Conservation (phyloP, 305 asterid species). For the Withania somnifera region DNA sequence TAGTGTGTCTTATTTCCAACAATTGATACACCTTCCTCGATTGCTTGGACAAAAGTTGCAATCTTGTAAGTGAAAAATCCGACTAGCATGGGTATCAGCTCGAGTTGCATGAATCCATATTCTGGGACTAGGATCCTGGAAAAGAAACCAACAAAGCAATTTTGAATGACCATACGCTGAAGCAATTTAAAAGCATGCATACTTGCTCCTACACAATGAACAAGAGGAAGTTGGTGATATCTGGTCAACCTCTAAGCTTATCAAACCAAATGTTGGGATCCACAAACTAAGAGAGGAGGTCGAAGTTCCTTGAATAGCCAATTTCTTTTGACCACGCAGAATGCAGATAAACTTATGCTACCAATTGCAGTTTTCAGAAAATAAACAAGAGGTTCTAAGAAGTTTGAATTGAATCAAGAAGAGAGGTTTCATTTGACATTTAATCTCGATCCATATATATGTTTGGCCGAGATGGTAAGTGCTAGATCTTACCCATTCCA, state of each 20-base stretch:
- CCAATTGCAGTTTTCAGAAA: too few species aligned
- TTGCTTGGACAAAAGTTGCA: slow-evolving; percentile 63
- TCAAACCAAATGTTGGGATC: too few species aligned
- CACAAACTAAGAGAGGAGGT: too few species aligned
- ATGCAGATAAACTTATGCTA: too few species aligned
- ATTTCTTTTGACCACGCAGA: too few species aligned
- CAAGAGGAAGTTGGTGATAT: too few species aligned
- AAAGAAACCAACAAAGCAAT: not conserved
- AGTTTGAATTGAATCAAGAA: not conserved
- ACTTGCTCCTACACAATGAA: not conserved
- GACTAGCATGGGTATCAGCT: slow-evolving; percentile 79
- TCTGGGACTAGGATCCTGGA: slow-evolving; percentile 80
- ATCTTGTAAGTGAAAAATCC: slow-evolving; percentile 94
- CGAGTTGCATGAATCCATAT: slow-evolving; percentile 68
- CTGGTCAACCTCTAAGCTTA: too few species aligned
- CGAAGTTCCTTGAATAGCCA: too few species aligned
- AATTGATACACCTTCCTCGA: slow-evolving; percentile 45
- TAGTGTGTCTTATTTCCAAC: slow-evolving; percentile 25
- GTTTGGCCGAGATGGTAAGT: not conserved
- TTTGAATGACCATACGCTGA: not conserved
- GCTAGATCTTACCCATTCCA: slow-evolving; percentile 65
- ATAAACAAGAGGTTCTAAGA: too few species aligned
- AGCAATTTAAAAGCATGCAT: not conserved
- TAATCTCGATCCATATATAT: not conserved
- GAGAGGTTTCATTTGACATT: not conserved